Percentiles rank a stretch among this genome's conserved stretches.
Conservation (phyloP, 306 rosid genomes). For the Astragalus membranaceus region DNA sequence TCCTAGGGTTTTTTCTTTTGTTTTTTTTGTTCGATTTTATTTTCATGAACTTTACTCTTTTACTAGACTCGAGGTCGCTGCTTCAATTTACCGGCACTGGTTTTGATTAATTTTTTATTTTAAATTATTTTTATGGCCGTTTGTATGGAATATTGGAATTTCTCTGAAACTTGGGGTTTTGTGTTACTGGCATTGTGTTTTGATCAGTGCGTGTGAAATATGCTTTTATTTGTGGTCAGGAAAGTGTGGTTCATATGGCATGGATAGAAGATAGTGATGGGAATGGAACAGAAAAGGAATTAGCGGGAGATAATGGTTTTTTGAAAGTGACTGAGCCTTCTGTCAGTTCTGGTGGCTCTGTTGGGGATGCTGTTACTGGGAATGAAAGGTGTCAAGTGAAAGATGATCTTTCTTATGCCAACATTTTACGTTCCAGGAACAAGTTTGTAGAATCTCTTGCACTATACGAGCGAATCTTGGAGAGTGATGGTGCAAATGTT, state of each 20-base stretch:
- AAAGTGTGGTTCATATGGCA: slow-evolving; percentile 40
- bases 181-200: neutral
- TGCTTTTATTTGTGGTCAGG: neutral
- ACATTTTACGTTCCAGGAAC: slow-evolving; percentile 79
- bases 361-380: neutral
- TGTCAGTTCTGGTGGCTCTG: slow-evolving; percentile 39
- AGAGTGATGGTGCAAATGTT: slow-evolving; percentile 54
- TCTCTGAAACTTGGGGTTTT: neutral
- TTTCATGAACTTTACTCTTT: neutral
- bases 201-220: neutral
- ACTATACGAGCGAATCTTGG: slow-evolving; percentile 63
- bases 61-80: neutral
- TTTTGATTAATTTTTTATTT: neutral
- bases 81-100: neutral
- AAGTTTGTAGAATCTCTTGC: slow-evolving; percentile 81
- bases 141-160: neutral
- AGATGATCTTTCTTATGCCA: slow-evolving; percentile 65
- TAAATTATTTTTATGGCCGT: neutral
- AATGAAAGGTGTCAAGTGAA: slow-evolving; percentile 41
- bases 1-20: slow-evolving; percentile 13
- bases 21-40: neutral
- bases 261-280: slow-evolving; percentile 51
- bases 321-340: slow-evolving; percentile 46
- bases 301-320: slow-evolving; percentile 65
- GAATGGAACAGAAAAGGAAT: slow-evolving; percentile 47